Base-by-base conservation (phyloP, 177 flowering plant genomes). In the Vitis hybrid region DNA sequence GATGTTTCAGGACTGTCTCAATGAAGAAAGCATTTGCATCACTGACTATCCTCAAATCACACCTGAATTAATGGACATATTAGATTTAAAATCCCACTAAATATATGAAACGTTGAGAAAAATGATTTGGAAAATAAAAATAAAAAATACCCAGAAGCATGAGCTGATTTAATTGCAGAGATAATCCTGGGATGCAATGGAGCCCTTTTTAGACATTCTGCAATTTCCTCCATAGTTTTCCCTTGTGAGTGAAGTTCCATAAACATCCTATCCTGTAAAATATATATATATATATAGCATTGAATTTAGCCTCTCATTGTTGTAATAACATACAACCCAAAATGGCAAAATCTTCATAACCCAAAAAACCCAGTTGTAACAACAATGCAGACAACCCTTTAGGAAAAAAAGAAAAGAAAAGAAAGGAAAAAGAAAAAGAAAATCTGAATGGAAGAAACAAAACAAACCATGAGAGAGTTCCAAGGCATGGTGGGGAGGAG, bases 21-120 rank as follows among this genome's bases (percentile, higher is more conserved):
- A 84, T 84, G 74, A 82, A 82, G 75, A 82, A 84, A 34, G 50
- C 2, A 58, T 84, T 84, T 2, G 87, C 85, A 65, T 82, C 87
- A 21, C 87, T 84, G 1, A 84, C 60, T 11, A 73, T 68, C 57
- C 65, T 73, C 67, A 73, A 57, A 23, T 67, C 76, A 56, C 76
- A 73, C 66, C 75, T 73, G 17, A 19, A 48, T 40, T 7, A 40
- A 6, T 40, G 45, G 45, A 40, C 30, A 26, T 3, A 40, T 6
- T 7, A 40, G 45, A 40, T 40, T 7, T 40, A 40, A 40, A 40
- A 40, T 40, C 45, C 45, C 45, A 40, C 45, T 4, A 40, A 40
- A 40, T 40, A 4, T 40, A 4, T 40, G 45, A 7, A 40, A 40
- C 5, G 0, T 5, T 40, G 45, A 40, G 45, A 40, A 40, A 40